These are phyloP conservation scores for Aspergillus bertholletiae DNA, from an alignment of 495 filamentous ascomycete species.

Conservation along the genomic window DNA sequence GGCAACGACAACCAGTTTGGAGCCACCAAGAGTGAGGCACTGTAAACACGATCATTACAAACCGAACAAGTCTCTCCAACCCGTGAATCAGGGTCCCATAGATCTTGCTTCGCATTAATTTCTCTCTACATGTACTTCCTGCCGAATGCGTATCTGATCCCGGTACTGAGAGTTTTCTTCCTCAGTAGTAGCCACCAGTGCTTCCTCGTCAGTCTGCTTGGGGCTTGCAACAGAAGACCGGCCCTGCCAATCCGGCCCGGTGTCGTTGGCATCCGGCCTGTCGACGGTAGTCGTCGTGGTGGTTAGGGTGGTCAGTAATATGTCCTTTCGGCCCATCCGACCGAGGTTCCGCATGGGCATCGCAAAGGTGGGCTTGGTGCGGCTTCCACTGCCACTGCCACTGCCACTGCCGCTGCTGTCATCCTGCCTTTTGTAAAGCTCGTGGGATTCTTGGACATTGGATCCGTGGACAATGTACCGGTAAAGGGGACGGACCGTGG, in stretches of 20 bases:
- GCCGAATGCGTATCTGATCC: slow-evolving; percentile 1
- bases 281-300: neutral
- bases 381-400: slow-evolving; percentile 1
- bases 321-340: neutral
- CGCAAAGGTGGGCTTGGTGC: slow-evolving; percentile 2
- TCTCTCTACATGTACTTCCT: slow-evolving; percentile 10
- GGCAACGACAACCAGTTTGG: too few species aligned
- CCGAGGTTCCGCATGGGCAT: neutral
- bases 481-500: slow-evolving; percentile 18
- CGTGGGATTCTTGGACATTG: slow-evolving; percentile 7
- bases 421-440: slow-evolving; percentile 5
- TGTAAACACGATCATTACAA: too few species aligned
- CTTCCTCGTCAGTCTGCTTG: slow-evolving; percentile 13
- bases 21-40: too few species aligned
- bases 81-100: too few species aligned
- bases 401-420: neutral
- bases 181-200: neutral
- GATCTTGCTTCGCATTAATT: too few species aligned
- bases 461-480: slow-evolving; percentile 15
- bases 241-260: neutral
- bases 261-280: neutral
- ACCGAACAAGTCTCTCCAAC: too few species aligned
- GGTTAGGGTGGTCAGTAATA: neutral
- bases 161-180: neutral
- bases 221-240: neutral